Evolutionary conservation across 2,329 filamentous ascomycete genomes (phyloP).

Genomic region (Chaetothyriales sp.): DNA sequence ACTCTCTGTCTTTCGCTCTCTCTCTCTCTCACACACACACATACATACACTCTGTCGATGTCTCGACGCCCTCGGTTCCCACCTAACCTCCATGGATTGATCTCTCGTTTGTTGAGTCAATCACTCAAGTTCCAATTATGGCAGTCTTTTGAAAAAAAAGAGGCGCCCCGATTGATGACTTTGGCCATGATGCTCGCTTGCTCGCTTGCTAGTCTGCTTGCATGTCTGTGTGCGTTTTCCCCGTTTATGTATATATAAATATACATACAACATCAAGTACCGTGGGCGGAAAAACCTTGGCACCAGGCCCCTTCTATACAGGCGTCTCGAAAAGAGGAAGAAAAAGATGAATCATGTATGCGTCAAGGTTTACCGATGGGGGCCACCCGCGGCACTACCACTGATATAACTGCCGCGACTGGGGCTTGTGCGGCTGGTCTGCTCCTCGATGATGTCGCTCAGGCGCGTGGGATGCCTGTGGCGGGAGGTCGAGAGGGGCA

Average conservation of each 20-base stretch:
- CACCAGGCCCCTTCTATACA: not conserved
- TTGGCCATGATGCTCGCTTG: not conserved
- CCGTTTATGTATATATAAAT: no score
- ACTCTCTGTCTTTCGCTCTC: not conserved
- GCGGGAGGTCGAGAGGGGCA: slow-evolving; percentile 39
- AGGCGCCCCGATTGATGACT: not conserved
- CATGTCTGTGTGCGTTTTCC: not conserved
- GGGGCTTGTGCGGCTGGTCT: slow-evolving; percentile 46
- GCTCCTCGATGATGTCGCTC: slow-evolving; percentile 76
- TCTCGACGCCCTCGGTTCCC: not conserved
- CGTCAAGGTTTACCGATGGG: not conserved
- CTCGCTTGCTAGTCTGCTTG: not conserved
- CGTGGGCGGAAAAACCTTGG: no score
- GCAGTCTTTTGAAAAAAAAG: not conserved
- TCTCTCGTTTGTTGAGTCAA: not conserved
- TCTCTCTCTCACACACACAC: not conserved
- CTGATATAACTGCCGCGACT: slow-evolving; percentile 47
- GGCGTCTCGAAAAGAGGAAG: not conserved
- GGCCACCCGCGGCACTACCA: slow-evolving; percentile 2
- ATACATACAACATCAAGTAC: no score
- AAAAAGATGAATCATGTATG: not conserved
- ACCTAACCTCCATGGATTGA: not conserved
- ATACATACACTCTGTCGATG: not conserved
- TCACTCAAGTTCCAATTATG: not conserved
- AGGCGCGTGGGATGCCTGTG: slow-evolving; percentile 81